Evolutionary conservation across 106 monocot genomes (phyloP).

Genomic region (Acanthochlamys bracteata): DNA sequence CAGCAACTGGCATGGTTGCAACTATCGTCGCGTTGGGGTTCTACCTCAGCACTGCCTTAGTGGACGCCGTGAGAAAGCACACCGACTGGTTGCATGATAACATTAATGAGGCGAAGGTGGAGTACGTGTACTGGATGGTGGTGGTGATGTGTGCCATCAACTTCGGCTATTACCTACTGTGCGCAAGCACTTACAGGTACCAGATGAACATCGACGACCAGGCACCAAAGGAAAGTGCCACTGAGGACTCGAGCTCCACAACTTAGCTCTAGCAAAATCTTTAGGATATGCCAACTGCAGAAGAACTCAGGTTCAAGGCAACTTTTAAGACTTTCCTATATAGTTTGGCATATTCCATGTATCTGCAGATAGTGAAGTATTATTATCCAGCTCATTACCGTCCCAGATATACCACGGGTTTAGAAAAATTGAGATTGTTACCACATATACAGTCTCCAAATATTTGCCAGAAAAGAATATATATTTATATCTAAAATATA

Average conservation of each 20-base stretch:
- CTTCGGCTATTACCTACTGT: constrained; percentile 34
- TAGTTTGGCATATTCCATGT: too few relatives aligned
- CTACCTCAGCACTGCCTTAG: constrained; percentile 45
- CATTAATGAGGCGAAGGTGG: constrained; percentile 30
- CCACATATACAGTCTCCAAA: too few relatives aligned
- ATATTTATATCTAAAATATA: too few relatives aligned
- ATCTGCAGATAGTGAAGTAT: too few relatives aligned
- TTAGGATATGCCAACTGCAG: too few relatives aligned
- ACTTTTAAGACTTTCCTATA: too few relatives aligned
- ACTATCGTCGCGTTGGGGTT: constrained; percentile 31
- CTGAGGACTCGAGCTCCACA: neutral
- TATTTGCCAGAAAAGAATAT: too few relatives aligned
- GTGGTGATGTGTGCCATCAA: constrained; percentile 22
- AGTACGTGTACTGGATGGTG: constrained; percentile 58
- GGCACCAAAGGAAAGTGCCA: neutral
- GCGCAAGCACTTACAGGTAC: constrained; percentile 32
- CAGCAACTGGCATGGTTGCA: constrained; percentile 41
- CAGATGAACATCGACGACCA: neutral
- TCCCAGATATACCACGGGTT: too few relatives aligned
- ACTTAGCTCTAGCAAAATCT: neutral
- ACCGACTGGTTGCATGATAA: constrained; percentile 56
- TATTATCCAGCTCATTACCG: too few relatives aligned
- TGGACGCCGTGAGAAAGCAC: constrained; percentile 17
- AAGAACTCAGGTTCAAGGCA: too few relatives aligned
- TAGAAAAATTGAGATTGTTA: too few relatives aligned